Evolutionary conservation across 768 basidiomycete species (phyloP).

Genomic region (Suillus variegatus): DNA sequence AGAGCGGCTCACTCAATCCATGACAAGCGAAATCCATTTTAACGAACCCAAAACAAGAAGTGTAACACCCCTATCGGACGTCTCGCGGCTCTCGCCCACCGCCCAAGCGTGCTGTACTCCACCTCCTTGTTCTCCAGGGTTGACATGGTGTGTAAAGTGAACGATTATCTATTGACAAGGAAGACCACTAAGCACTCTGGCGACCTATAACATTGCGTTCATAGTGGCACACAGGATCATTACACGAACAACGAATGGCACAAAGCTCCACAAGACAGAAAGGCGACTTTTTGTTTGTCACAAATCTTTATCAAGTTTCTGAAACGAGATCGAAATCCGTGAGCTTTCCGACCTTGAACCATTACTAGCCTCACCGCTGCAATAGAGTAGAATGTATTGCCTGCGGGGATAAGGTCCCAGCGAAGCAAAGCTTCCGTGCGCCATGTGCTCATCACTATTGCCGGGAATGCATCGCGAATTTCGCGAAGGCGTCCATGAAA

Average conservation of each 20-base stretch:
- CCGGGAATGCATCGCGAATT: slow-evolving; percentile 39
- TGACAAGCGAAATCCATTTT: background rate
- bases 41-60: background rate
- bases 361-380: background rate
- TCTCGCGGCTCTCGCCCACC: background rate
- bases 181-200: background rate
- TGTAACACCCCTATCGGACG: background rate
- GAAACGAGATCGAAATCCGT: background rate
- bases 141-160: background rate
- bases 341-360: background rate
- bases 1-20: background rate
- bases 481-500: slow-evolving; percentile 42
- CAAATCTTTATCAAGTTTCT: slow-evolving; percentile 3
- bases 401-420: slow-evolving; percentile 38
- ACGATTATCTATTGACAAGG: background rate
- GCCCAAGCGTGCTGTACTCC: background rate
- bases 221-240: background rate
- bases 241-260: background rate
- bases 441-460: slow-evolving; percentile 53
- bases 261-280: background rate
- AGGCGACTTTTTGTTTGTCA: background rate
- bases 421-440: slow-evolving; percentile 30
- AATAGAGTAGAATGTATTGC: slow-evolving; percentile 37
- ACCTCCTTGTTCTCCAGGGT: background rate
- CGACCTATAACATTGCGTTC: background rate